Evolutionary conservation across 2,329 filamentous ascomycete species (phyloP), one percentile per base, ranked within the genome.

Genomic region (Alternaria burnsii): DNA sequence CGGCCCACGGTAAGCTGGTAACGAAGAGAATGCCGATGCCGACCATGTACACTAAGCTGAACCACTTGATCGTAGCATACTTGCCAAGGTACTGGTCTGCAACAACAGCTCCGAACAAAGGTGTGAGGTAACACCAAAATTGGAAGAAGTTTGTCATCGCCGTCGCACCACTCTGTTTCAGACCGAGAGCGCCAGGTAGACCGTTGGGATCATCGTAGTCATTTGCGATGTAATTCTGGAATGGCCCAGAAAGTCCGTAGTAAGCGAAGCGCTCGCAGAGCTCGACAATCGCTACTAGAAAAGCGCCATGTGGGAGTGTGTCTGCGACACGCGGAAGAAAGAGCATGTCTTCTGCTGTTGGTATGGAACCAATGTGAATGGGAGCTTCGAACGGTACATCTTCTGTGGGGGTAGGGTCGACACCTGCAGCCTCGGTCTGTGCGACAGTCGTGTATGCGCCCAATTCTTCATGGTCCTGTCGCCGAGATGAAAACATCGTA

Each of bases 31-130:
- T 84, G 32, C 86, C 78, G 74, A 92, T 88, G 34, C 90, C 91
- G 51, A 88, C 71, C 71, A 89, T 87, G 24, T 89, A 88, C 59
- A 90, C 82, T 10, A 80, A 81, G 40, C 82, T 89, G 67, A 90
- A 89, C 71, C 86, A 86, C 75, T 89, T 83, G 68, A 92, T 91
- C 24, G 90, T 91, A 67, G 85, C 84, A 80, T 88, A 92, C 61
- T 89, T 88, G 34, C 90, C 90, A 72, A 86, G 84, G 72, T 88
- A 89, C 65, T 88, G 85, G 79, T 93, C 91, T 11, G 91, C 89
- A 7, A 84, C 78, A 40, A 85, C 74, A 10, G 85, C 85, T 6
- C 82, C 82, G 0, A 82, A 34, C 4, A 83, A 78, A 0, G 82
- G 82, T 3, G 81, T 83, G 2, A 83, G 65, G 61, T 83, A 84